Base-by-base conservation (phyloP, 2,329 filamentous ascomycete species). In the Cladosporium sp. region DNA sequence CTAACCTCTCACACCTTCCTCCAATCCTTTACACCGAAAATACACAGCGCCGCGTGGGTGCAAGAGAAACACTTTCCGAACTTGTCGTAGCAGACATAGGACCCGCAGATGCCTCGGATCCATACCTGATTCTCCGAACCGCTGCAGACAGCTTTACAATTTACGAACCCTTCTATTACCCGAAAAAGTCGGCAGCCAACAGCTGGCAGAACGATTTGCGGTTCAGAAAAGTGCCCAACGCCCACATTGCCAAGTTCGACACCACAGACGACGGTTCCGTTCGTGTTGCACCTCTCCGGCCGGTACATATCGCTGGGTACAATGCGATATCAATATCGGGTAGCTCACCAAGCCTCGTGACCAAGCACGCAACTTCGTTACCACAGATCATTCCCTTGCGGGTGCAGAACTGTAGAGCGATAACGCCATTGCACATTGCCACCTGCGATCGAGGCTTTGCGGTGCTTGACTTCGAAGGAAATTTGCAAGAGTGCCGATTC, bases 21-120 rank as follows among this genome's bases (percentile, higher is more conserved):
- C 86, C 89, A 0, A 80, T 89, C 9, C 76, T 97, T 25, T 89
- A 88, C 1, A 76, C 84, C 5, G 89, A 93, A 37, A 88, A 87
- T 66, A 78, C 84, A 1, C 82, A 84, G 3, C 84, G 89, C 65
- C 85, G 90, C 67, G 86, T 87, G 49, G 86, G 86, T 20, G 83
- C 84, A 7, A 88, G 87, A 66, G 92, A 94, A 66, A 82, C 78
- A 0, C 73, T 99, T 7, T 84, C 85, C 0, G 93, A 99, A 72
- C 83, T 96, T 4, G 70, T 96, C 7, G 84, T 97, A 5, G 88
- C 92, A 36, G 88, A 97, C 64, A 81, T 99, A 12, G 94, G 94
- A 25, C 90, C 96, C 68, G 75, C 80, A 4, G 85, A 84, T 9
- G 80, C 81, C 20, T 86, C 83, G 61, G 84, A 83, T 2, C 91